A percentile compares a stretch with the other conserved stretches of the same genome.
Evolutionary conservation across 805 yeast genomes (phyloP).

Genomic region (Lipomyces yamadae): DNA sequence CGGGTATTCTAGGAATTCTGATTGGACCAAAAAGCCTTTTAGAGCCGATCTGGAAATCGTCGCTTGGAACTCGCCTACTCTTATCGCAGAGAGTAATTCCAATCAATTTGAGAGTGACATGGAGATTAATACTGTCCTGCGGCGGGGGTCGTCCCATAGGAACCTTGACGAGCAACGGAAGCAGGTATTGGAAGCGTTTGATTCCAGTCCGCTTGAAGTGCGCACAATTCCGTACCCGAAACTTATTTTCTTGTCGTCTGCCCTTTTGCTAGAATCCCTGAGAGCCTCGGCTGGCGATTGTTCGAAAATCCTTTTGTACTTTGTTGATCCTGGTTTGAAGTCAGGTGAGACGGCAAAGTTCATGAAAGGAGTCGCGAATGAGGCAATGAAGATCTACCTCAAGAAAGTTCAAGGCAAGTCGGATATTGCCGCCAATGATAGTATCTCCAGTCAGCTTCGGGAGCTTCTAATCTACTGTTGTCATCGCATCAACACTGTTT

Average conservation of each 20-base stretch:
- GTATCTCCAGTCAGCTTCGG: conserved; percentile 70
- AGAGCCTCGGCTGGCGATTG: conserved; percentile 83
- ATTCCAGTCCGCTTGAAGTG: conserved; percentile 55
- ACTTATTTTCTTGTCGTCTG: conserved; percentile 84
- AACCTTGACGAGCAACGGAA: conserved; percentile 77
- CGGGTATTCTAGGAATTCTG: conserved; percentile 73
- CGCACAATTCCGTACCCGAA: conserved; percentile 70
- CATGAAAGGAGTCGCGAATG: conserved; percentile 66
- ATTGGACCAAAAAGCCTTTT: conserved; percentile 54
- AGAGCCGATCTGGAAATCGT: conserved; percentile 61
- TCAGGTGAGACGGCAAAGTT: conserved; percentile 70
- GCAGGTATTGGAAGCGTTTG: conserved; percentile 51
- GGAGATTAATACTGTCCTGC: conserved; percentile 86
- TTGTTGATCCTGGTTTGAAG: conserved; percentile 82
- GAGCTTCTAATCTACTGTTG: conserved; percentile 72
- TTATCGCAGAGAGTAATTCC: conserved; percentile 79
- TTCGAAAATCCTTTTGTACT: conserved; percentile 74
- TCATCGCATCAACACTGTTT: conserved; percentile 74
- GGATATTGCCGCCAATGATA: conserved; percentile 59
- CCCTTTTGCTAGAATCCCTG: conserved; percentile 75
- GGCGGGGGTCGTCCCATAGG: conserved; percentile 85
- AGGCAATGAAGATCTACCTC: conserved; percentile 49
- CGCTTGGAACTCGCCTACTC: conserved; percentile 85
- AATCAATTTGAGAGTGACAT: conserved; percentile 88
- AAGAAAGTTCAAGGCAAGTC: conserved; percentile 53